A percentile compares a stretch with the other conserved stretches of the same genome.
phyloP scores from a whole-genome alignment of 148 eudicot species.

The Silene conica region DNA sequence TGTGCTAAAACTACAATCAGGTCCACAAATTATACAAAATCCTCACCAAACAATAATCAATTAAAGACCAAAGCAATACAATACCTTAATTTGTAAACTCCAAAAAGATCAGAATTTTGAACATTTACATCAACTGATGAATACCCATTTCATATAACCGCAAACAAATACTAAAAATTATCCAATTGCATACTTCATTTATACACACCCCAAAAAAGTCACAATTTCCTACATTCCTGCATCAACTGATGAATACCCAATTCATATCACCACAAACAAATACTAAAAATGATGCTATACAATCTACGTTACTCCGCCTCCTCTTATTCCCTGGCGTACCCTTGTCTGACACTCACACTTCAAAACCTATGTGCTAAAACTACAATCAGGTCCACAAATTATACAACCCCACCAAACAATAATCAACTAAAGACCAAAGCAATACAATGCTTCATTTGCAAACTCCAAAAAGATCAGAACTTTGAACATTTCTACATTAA shows the following conservation, averaged over 20 bases:
- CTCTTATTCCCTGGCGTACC: too few relatives aligned
- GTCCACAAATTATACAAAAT: neutral
- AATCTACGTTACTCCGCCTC: too few relatives aligned
- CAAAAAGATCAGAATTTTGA: conserved; percentile 1
- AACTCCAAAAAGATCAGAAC: neutral
- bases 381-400: neutral
- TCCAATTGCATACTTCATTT: neutral
- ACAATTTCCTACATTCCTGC: neutral
- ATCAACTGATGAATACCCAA: conserved; percentile 3
- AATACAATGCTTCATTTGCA: neutral
- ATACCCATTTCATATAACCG: conserved; percentile 1
- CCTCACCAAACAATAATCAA: neutral
- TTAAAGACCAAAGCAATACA: neutral
- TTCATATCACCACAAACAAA: conserved; percentile 4
- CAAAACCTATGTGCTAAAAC: too few relatives aligned
- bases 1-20: too few relatives aligned
- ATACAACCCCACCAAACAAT: neutral
- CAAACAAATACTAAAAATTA: neutral
- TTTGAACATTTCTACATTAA: neutral
- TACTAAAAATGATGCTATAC: neutral
- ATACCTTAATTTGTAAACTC: neutral
- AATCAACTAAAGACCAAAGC: neutral
- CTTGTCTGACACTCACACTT: too few relatives aligned
- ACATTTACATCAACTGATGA: neutral
- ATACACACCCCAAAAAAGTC: neutral